A percentile compares a stretch with the other conserved stretches of the same genome.
phyloP scores from a whole-genome alignment of 2,329 filamentous ascomycete genomes.

The Bipolaris gigantea region DNA sequence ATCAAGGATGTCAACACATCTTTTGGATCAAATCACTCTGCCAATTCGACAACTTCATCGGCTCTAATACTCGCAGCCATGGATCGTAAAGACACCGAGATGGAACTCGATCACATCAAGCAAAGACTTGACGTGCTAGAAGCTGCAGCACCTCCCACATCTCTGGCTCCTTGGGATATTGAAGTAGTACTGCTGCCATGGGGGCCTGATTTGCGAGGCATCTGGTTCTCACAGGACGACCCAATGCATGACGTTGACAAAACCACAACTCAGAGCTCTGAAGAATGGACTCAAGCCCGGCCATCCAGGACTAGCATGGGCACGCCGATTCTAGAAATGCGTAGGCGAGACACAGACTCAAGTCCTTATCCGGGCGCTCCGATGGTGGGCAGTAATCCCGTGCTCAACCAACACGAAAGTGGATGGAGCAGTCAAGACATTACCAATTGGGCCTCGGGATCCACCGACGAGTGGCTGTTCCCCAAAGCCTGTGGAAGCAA shows the following conservation, averaged over 20 bases:
- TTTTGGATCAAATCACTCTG: slow-evolving; percentile 46
- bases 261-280: slow-evolving; percentile 46
- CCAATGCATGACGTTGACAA: slow-evolving; percentile 42
- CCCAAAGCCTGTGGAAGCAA: slow-evolving; percentile 68
- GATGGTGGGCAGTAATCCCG: slow-evolving; percentile 15
- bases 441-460: slow-evolving; percentile 52
- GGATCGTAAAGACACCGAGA: slow-evolving; percentile 45
- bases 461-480: slow-evolving; percentile 62
- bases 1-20: slow-evolving; percentile 42
- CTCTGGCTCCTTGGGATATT: slow-evolving; percentile 68
- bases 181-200: slow-evolving; percentile 79
- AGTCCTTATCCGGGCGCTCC: slow-evolving; percentile 22
- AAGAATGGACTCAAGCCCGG: slow-evolving; percentile 52
- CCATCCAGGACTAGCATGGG: slow-evolving; percentile 16
- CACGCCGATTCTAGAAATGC: slow-evolving; percentile 9
- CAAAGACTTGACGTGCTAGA: slow-evolving; percentile 58
- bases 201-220: slow-evolving; percentile 55
- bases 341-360: slow-evolving; percentile 28
- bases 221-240: slow-evolving; percentile 55
- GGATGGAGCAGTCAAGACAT: slow-evolving; percentile 55
- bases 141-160: slow-evolving; percentile 61
- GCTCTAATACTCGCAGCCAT: slow-evolving; percentile 41
- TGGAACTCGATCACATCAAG: slow-evolving; percentile 53
- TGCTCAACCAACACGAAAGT: slow-evolving; percentile 44
- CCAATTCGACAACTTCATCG: slow-evolving; percentile 44